A percentile compares a stretch with the other conserved stretches of the same genome.
These are phyloP conservation scores for Phytophthora uliginosa DNA, from an alignment of 352 stramenopile genomes.

Conservation along the genomic window DNA sequence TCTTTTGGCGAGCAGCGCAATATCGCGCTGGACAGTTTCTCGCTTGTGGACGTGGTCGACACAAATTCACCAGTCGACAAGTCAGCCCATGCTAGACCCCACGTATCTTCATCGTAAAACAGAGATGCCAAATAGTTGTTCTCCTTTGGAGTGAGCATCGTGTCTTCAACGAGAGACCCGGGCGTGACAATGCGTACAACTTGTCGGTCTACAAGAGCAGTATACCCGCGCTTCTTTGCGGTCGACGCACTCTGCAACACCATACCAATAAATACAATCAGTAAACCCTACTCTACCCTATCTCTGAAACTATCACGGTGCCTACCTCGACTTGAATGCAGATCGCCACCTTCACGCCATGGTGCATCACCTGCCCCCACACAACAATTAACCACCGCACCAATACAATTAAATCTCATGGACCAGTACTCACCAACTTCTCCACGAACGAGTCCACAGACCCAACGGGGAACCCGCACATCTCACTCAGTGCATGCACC, in stretches of 20 bases:
- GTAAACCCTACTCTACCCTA: no score
- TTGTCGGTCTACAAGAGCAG: constrained; percentile 75
- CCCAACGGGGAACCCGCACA: constrained; percentile 82
- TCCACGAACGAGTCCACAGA: constrained; percentile 85
- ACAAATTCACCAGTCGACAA: constrained; percentile 86
- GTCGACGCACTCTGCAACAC: constrained; percentile 49
- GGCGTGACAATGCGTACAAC: constrained; percentile 84
- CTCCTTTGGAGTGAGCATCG: constrained; percentile 79
- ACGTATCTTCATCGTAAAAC: constrained; percentile 41
- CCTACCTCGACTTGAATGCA: constrained; percentile 84
- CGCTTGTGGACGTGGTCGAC: constrained; percentile 59
- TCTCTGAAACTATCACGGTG: not conserved
- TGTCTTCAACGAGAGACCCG: constrained; percentile 79
- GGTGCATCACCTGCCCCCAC: constrained; percentile 71
- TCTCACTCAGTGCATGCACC: constrained; percentile 63
- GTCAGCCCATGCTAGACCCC: constrained; percentile 79
- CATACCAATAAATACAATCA: no score
- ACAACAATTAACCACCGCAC: no score
- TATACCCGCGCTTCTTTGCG: constrained; percentile 67
- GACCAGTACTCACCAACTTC: constrained; percentile 60
- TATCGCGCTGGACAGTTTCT: constrained; percentile 70
- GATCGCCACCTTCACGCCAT: constrained; percentile 86
- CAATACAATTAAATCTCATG: not conserved
- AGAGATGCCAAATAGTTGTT: constrained; percentile 85
- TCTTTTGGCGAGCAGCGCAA: constrained; percentile 75